These are phyloP conservation scores for Geotrichum restrictum DNA, from an alignment of 1,139 yeast genomes.

Conservation along the genomic window DNA sequence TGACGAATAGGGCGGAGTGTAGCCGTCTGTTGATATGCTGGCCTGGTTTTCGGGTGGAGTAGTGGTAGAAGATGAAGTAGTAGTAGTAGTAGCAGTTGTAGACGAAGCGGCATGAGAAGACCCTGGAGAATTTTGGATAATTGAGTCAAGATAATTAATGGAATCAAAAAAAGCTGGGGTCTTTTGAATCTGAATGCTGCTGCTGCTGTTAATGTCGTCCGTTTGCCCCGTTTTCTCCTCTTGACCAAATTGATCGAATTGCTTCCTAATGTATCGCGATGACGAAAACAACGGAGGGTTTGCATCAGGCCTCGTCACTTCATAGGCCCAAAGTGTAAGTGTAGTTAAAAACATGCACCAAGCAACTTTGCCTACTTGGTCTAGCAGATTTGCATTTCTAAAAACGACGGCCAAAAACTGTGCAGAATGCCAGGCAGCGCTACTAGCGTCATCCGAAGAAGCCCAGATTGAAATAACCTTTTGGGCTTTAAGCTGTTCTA, in stretches of 20 bases:
- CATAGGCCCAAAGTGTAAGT: slow-evolving; percentile 33
- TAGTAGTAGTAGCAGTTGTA: too few species aligned
- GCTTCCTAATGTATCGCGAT: neutral
- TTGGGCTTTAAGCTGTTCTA: slow-evolving; percentile 18
- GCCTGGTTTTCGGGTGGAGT: too few species aligned
- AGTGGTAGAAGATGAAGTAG: too few species aligned
- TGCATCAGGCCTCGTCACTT: slow-evolving; percentile 20
- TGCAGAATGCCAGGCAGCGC: slow-evolving; percentile 34
- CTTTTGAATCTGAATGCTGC: neutral
- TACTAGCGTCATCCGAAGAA: slow-evolving; percentile 29
- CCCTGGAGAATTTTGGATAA: too few species aligned
- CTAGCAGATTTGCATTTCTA: slow-evolving; percentile 26
- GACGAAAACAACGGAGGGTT: neutral
- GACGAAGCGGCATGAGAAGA: neutral
- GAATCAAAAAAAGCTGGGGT: slow-evolving; percentile 4
- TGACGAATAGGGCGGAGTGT: too few species aligned
- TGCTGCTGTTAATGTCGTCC: too few species aligned
- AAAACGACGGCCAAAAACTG: slow-evolving; percentile 30
- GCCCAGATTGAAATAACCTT: slow-evolving; percentile 28
- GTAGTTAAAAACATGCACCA: slow-evolving; percentile 33
- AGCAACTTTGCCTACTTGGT: slow-evolving; percentile 31
- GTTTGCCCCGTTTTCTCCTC: too few species aligned
- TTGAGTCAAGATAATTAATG: slow-evolving; percentile 1
- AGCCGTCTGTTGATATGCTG: too few species aligned
- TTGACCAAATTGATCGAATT: too few species aligned